These are phyloP conservation scores for Ogataea zsoltii DNA, from an alignment of 805 yeast genomes.

Conservation along the genomic window DNA sequence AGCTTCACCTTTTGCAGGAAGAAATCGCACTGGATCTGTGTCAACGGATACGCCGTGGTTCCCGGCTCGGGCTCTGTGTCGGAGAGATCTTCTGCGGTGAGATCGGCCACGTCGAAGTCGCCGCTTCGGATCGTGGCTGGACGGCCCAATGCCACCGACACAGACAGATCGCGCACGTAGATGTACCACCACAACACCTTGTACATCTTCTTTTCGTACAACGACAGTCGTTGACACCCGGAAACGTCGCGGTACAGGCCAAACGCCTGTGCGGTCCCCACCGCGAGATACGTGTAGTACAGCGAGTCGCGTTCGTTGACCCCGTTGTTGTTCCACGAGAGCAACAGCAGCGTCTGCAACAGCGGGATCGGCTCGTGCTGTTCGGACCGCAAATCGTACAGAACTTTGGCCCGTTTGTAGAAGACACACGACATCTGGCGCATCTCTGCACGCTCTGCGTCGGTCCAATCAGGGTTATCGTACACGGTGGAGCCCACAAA, in stretches of 20 bases:
- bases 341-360: slow-evolving; percentile 57
- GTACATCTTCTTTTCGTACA: slow-evolving; percentile 24
- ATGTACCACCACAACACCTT: slow-evolving; percentile 20
- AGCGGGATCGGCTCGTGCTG: slow-evolving; percentile 59
- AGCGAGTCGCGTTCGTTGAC: slow-evolving; percentile 59
- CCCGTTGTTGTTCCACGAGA: slow-evolving; percentile 78
- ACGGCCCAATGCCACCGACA: slow-evolving; percentile 61
- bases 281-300: slow-evolving; percentile 71
- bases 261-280: slow-evolving; percentile 69
- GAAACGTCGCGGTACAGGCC: slow-evolving; percentile 59
- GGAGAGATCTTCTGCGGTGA: slow-evolving; percentile 60
- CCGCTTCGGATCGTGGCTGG: slow-evolving; percentile 65
- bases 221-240: slow-evolving; percentile 3
- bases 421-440: slow-evolving; percentile 32
- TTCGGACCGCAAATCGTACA: slow-evolving; percentile 67
- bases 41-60: slow-evolving; percentile 8
- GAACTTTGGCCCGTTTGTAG: slow-evolving; percentile 53
- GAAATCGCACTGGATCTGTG: slow-evolving; percentile 44
- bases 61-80: slow-evolving; percentile 40
- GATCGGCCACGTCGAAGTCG: slow-evolving; percentile 75
- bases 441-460: slow-evolving; percentile 47
- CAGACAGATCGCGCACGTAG: slow-evolving; percentile 16
- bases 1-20: slow-evolving; percentile 65
- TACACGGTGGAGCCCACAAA: slow-evolving; percentile 66
- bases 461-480: slow-evolving; percentile 52